These are phyloP conservation scores for Chrysosporium queenslandicum DNA, from an alignment of 2,329 filamentous ascomycete species.

Conservation along the genomic window DNA sequence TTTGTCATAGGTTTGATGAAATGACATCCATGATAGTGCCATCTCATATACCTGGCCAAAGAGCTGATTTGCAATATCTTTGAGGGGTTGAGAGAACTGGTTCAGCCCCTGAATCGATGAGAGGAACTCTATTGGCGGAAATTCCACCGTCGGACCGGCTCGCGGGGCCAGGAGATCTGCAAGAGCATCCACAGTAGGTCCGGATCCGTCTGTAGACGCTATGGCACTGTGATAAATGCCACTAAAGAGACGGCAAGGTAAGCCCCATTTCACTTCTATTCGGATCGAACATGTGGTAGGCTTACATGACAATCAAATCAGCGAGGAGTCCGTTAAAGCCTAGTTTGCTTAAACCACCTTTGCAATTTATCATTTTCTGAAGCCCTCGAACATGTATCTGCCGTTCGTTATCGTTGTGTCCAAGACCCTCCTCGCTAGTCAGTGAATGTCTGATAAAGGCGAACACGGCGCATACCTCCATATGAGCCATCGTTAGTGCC, in stretches of 20 bases:
- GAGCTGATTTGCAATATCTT: neutral
- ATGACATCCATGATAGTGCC: neutral
- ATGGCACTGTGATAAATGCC: constrained; percentile 2
- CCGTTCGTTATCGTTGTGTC: neutral
- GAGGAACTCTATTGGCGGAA: constrained; percentile 1
- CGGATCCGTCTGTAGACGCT: neutral
- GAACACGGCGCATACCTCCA: constrained; percentile 2
- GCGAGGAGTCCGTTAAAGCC: constrained; percentile 11
- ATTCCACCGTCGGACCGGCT: neutral
- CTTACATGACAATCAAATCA: constrained; percentile 12
- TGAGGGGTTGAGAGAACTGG: neutral
- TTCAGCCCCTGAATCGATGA: neutral
- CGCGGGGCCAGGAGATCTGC: neutral
- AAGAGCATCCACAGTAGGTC: neutral
- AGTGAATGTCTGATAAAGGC: too few relatives aligned
- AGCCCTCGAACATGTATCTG: constrained; percentile 3
- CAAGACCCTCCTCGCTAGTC: neutral
- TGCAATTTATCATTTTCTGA: constrained; percentile 8
- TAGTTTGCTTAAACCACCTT: constrained; percentile 7
- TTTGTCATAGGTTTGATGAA: neutral
- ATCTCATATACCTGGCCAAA: neutral
- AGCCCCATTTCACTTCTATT: neutral
- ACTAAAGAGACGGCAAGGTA: neutral
- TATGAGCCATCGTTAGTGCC: constrained; percentile 10
- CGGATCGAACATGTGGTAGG: too few relatives aligned